phyloP scores from a whole-genome alignment of 129 eudicot species.

The Saposhnikovia divaricata region DNA sequence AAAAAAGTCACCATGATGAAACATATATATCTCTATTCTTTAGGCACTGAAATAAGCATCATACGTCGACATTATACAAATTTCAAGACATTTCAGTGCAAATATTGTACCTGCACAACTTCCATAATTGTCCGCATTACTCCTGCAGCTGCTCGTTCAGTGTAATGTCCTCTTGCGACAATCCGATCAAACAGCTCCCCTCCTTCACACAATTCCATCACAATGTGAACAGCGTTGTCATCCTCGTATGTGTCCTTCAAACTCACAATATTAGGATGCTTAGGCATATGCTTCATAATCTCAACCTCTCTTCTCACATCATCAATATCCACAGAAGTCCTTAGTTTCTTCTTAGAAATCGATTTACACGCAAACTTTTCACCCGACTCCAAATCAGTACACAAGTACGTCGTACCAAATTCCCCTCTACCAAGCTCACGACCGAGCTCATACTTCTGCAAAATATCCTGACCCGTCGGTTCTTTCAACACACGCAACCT shows the following conservation, averaged over 20 bases:
- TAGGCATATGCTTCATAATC: constrained; percentile 77
- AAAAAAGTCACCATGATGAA: not conserved
- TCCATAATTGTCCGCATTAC: constrained; percentile 59
- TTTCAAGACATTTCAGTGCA: not conserved
- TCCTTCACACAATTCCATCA: constrained; percentile 13
- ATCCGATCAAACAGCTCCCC: constrained; percentile 28
- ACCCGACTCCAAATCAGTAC: constrained; percentile 46
- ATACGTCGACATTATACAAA: not conserved
- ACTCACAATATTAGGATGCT: constrained; percentile 13
- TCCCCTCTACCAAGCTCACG: constrained; percentile 77
- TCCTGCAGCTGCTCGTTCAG: constrained; percentile 76
- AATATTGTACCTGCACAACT: constrained; percentile 65
- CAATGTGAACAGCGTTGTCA: constrained; percentile 6
- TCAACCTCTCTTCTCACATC: constrained; percentile 82
- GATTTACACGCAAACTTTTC: constrained; percentile 69
- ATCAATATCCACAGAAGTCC: constrained; percentile 71
- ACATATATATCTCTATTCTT: not conserved
- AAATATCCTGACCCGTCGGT: constrained; percentile 54
- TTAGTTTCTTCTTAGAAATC: constrained; percentile 65
- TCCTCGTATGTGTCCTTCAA: constrained; percentile 12
- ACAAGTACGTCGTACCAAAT: constrained; percentile 71
- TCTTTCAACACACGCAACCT: constrained; percentile 44
- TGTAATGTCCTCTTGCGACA: constrained; percentile 76
- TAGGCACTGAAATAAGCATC: not conserved
- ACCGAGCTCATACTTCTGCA: constrained; percentile 45